Base-by-base conservation (phyloP, 2,329 filamentous ascomycete genomes). In the Chrysosporium keratinophilum region DNA sequence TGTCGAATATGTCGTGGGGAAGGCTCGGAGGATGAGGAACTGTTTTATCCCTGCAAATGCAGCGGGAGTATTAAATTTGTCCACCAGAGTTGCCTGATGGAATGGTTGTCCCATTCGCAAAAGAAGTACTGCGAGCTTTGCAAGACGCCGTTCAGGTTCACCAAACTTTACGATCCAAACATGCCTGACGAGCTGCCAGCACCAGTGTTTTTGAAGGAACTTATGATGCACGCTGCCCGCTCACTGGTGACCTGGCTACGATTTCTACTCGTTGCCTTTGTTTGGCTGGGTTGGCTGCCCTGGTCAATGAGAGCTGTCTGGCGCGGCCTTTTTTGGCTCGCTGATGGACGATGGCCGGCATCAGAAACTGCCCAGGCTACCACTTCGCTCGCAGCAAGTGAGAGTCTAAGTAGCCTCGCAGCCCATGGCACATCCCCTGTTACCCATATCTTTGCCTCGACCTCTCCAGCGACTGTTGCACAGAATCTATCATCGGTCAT, bases 91-190 rank as follows among this genome's bases (percentile, higher is more conserved):
- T 98, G 93, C 69, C 74, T 98, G 71, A 95, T 98, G 85, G 90
- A 97, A 71, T 98, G 93, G 93, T 78, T 98, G 19, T 91, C 89
- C 48, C 94, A 98, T 70, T 97, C 93, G 1, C 90, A 98, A 69
- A 98, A 98, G 80, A 97, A 97, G 71, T 87, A 98, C 75, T 98
- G 94, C 77, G 93, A 98, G 74, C 83, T 98, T 35, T 98, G 93
- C 82, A 98, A 98, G 75, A 98, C 93, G 1, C 84, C 90, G 0
- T 98, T 97, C 67, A 87, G 89, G 57, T 98, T 98, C 75, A 98
- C 93, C 51, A 98, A 98, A 71, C 80, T 98, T 39, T 98, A 98
- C 74, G 84, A 90, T 57, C 88, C 89, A 3, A 81, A 90, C 65
- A 98, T 98, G 93, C 94, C 93, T 1, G 80, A 81, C 58, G 82